Evolutionary conservation across 1,139 yeast species (phyloP), one percentile per base, ranked within the genome.

Genomic region (Wickerhamomyces sp.): DNA sequence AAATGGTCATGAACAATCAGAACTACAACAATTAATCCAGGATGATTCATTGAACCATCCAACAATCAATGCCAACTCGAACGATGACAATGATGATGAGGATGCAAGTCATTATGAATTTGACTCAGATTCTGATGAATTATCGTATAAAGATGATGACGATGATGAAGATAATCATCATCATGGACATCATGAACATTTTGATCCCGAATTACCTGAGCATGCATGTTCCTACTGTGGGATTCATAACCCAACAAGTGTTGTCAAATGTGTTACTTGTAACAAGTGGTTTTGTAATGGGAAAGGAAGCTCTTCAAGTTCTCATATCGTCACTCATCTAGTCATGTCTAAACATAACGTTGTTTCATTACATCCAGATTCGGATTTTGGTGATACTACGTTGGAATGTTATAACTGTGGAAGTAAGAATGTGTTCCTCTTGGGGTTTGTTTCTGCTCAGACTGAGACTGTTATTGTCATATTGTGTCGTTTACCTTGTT

Each of bases 381-480:
- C 93, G 0, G 93, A 87, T 51, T 70, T 90, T 39, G 97, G 97
- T 13, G 96, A 85, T 47, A 84, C 93, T 5, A 75, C 81, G 1
- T 69, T 91, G 50, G 97, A 91, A 63, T 91, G 98, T 67, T 91
- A 90, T 66, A 84, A 84, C 59, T 91, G 97, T 70, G 96, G 96
- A 27, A 80, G 79, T 59, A 79, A 74, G 49, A 91, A 90, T 57
- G 87, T 84, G 6, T 91, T 91, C 58, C 72, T 84, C 31, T 70
- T 91, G 40, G 98, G 98, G 1, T 89, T 84, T 66, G 95, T 91
- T 15, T 78, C 91, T 33, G 96, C 97, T 6, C 88, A 87, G 57
- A 79, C 83, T 50, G 95, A 88, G 56, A 84, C 91, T 6, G 91
- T 89, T 40, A 93, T 91, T 53, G 96, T 91, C 10, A 76, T 90